These are phyloP conservation scores for Hygrocybe coccinea DNA, from an alignment of 768 basidiomycete species.

Conservation along the genomic window DNA sequence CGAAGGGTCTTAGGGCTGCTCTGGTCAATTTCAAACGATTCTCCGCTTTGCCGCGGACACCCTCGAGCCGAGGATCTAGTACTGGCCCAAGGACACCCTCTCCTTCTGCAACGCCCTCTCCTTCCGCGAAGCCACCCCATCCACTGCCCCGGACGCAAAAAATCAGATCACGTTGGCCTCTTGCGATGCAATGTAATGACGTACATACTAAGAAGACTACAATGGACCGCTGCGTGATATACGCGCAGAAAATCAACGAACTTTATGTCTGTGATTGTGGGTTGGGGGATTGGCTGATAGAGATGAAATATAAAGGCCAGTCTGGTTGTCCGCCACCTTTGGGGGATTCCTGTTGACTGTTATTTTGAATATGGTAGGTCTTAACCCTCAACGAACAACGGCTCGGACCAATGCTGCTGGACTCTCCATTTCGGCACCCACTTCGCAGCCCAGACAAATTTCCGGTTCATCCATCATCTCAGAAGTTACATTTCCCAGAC, in stretches of 20 bases:
- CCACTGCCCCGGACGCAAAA: constrained; percentile 24
- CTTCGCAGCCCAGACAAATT: constrained; percentile 57
- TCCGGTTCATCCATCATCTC: constrained; percentile 70
- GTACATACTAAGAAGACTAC: constrained; percentile 50
- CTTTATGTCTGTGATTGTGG: constrained; percentile 71
- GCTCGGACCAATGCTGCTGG: not conserved
- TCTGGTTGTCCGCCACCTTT: constrained; percentile 2
- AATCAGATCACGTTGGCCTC: constrained; percentile 42
- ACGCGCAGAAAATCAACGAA: constrained; percentile 81
- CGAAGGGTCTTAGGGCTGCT: constrained; percentile 40
- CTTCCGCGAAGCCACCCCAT: constrained; percentile 13
- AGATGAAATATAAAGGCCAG: constrained; percentile 53
- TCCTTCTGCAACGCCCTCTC: constrained; percentile 24
- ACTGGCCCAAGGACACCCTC: constrained; percentile 16
- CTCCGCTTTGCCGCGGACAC: constrained; percentile 61
- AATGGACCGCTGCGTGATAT: constrained; percentile 65
- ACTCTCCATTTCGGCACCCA: not conserved
- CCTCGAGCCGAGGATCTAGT: constrained; percentile 44
- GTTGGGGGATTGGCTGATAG: constrained; percentile 67
- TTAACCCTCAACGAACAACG: not conserved
- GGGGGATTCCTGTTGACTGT: constrained; percentile 8
- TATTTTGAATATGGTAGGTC: constrained; percentile 8
- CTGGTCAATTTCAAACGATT: constrained; percentile 40
- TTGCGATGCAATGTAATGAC: constrained; percentile 69
- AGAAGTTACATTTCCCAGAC: constrained; percentile 72